Evolutionary conservation across 2,329 filamentous ascomycete species (phyloP), one percentile per base, ranked within the genome.

Genomic region (Zasmidium citrigriseum): DNA sequence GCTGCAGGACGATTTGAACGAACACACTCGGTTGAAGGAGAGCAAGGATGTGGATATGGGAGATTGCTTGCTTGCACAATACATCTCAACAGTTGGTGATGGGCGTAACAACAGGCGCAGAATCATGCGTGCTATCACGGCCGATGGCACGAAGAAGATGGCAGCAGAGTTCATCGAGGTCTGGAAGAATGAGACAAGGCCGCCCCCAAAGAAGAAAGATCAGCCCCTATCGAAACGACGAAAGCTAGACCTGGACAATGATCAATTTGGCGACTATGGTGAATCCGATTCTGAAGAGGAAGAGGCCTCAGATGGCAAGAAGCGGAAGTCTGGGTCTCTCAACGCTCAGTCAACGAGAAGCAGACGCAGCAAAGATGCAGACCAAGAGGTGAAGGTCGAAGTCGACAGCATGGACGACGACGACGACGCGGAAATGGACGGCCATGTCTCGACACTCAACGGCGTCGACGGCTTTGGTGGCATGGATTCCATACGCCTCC

Each of bases 1-100:
- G 5, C 77, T 97, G 12, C 88, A 95, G 64, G 78, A 80, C 2
- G 90, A 96, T 67, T 86, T 89, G 72, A 73, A 81, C 4, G 83
- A 86, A 60, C 80, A 87, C 4, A 71, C 82, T 14, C 34, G 64
- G 64, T 22, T 61, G 59, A n/a, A 63, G 64, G 51, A 54, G 16
- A 67, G 68, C 4, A 60, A 58, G 22, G 57, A 62, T 16, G 62
- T 64, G 9, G 46, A 70, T 46, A 72, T 88, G 16, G 68, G 73
- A 18, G 74, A 84, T 14, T 86, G 85, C 23, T 78, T 93, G 22
- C 72, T 93, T 1, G 78, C 82, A 50, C 78, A 77, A 56, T 91
- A 90, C 66, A 73, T 88, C 54, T 73, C 58, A 71, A 80, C 47
- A 1, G 64, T 71, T 48, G 71, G 66, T 12, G 68, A 70, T 25